Evolutionary conservation across 164 flowering plant genomes (phyloP), one percentile per base, ranked within the genome.

Genomic region (Tinospora cordifolia): DNA sequence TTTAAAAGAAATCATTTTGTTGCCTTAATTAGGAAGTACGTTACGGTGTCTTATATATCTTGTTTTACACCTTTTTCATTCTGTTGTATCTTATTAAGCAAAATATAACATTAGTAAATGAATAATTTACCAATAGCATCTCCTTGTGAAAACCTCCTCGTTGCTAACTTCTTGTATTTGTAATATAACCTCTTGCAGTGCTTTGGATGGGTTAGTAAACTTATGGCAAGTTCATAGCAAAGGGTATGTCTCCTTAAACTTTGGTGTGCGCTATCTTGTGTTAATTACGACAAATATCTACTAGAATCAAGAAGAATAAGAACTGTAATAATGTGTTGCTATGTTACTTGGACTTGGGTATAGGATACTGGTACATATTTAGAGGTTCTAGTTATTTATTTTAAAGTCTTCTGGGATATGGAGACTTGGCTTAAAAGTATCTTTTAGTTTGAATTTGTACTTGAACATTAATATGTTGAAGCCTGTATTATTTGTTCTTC

Each of bases 191-290:
- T 65, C 70, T 75, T 83, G 76, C 92, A 92, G 97, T 79, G 91
- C 99, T 46, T 81, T 94, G 90, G 97, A 92, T 79, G 99, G 99
- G 68, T 44, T 84, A n/a, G 85, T 94, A 75, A 86, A 90, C 79
- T 81, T 94, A 69, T 94, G 99, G 99, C 87, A 89, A 80, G 39
- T 92, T 74, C 91, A 89, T 67, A 82, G 85, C 19, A 83, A 75
- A 77, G 94, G 97, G 98, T 92, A 81, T 44, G 65, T 69, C 66
- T 38, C 49, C 24, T 58, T 24, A 17, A 17, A 51, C 59, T 51
- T 51, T 30, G 36, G 36, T 30, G 46, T 41, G 6, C 46, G 8
- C 46, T 12, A 41, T 41, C 46, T 11, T 41, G 13, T 41, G 46
- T 30, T 30, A 30, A 30, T 30, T 30, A 4, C 36, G 3, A 4